phyloP scores from a whole-genome alignment of 306 rosid genomes.

The Begonia peltatifolia region DNA sequence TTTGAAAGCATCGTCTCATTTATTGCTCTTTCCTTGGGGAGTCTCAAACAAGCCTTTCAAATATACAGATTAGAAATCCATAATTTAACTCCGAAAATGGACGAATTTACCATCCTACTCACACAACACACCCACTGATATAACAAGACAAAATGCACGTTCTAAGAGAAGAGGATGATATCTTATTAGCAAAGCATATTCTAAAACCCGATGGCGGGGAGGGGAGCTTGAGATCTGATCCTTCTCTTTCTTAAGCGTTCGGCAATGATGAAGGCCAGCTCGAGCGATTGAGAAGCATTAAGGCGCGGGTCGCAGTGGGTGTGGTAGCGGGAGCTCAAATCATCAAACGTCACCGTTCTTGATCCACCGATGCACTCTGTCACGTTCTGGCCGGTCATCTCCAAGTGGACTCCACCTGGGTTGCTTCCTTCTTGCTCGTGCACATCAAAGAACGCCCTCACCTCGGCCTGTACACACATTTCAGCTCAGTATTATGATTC shows the following conservation, averaged over 20 bases:
- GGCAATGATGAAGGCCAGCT: conserved; percentile 92
- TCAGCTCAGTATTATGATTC: no score
- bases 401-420: conserved; percentile 92
- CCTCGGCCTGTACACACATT: conserved; percentile 57
- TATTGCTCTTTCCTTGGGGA: conserved; percentile 12
- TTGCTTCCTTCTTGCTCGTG: conserved; percentile 99
- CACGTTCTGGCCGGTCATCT: conserved; percentile 99
- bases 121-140: no score
- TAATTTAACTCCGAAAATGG: no score
- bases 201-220: conserved; percentile 24
- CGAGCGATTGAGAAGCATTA: conserved; percentile 93
- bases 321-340: conserved; percentile 92
- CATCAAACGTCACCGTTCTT: conserved; percentile 82
- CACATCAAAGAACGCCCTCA: conserved; percentile 93
- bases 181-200: conserved; percentile 10
- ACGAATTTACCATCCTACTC: no score
- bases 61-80: conserved; percentile 26
- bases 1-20: neutral
- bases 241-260: conserved; percentile 84
- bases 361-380: conserved; percentile 99
- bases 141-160: no score
- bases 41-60: conserved; percentile 27
- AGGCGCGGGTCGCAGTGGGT: conserved; percentile 98
- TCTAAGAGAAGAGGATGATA: conserved; percentile 1
- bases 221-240: conserved; percentile 49